Conservation (phyloP, 257 asterid genomes). For the Leonotis leonurus region DNA sequence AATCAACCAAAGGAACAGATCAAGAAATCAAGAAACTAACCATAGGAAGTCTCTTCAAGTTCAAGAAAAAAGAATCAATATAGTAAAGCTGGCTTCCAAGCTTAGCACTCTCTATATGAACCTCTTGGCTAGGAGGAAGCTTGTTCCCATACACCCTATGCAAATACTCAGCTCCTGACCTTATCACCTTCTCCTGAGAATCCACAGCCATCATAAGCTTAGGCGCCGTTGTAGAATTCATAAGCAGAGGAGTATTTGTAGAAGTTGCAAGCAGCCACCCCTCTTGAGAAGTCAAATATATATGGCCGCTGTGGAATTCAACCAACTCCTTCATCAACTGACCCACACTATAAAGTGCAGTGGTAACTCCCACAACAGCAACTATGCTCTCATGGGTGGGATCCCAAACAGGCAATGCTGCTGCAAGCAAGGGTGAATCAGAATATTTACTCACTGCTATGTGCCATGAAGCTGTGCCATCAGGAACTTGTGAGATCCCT, state of each 20-base stretch:
- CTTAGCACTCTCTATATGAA: conserved; percentile 76
- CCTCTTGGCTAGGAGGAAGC: conserved; percentile 62
- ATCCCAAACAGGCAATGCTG: conserved; percentile 91
- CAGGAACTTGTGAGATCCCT: conserved; percentile 88
- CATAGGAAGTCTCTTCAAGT: conserved; percentile 92
- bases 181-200: conserved; percentile 60
- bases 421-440: conserved; percentile 79
- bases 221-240: conserved; percentile 51
- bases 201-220: conserved; percentile 78
- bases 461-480: conserved; percentile 90
- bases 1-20: neutral
- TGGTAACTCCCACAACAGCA: conserved; percentile 89
- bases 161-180: conserved; percentile 72
- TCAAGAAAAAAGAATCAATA: conserved; percentile 79
- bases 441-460: conserved; percentile 83
- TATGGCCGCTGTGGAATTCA: conserved; percentile 84
- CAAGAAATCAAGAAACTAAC: conserved; percentile 25
- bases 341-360: conserved; percentile 87
- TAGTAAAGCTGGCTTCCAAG: conserved; percentile 59
- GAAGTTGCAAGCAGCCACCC: conserved; percentile 95
- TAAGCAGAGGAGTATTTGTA: conserved; percentile 56
- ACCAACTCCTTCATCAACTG: conserved; percentile 86
- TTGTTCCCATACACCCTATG: conserved; percentile 42
- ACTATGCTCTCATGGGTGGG: conserved; percentile 59
- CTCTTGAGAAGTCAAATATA: conserved; percentile 82